These are phyloP conservation scores for Solanum arcanum DNA, from an alignment of 257 asterid genomes.

Conservation along the genomic window DNA sequence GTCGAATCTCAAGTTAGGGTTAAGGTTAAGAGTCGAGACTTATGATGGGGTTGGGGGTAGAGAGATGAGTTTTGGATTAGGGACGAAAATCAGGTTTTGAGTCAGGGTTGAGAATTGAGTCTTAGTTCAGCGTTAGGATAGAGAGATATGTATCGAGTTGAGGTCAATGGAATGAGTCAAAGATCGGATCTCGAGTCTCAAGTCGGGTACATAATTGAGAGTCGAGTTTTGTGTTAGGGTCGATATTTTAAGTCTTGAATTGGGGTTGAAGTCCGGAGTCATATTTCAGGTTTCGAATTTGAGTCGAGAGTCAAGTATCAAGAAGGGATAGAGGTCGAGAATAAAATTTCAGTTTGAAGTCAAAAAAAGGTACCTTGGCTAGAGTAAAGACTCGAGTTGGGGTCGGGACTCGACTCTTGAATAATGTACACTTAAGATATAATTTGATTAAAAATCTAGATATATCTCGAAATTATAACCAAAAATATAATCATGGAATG, in stretches of 20 bases:
- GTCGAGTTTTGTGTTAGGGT: no score
- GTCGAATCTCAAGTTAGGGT: not conserved
- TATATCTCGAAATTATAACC: not conserved
- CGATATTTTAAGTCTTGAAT: not conserved
- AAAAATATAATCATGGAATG: not conserved
- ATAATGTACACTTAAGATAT: not conserved
- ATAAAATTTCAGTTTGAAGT: no score
- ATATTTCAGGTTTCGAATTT: not conserved
- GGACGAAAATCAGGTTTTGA: not conserved
- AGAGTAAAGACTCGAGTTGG: no score
- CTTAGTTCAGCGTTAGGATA: not conserved
- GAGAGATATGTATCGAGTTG: not conserved
- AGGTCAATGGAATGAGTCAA: not conserved
- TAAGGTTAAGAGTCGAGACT: not conserved
- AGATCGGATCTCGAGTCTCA: not conserved
- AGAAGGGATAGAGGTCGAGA: not conserved
- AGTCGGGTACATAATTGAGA: no score
- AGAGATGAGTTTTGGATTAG: not conserved
- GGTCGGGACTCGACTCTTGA: not conserved
- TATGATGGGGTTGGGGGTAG: not conserved
- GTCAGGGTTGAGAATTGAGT: not conserved
- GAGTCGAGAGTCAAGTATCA: not conserved
- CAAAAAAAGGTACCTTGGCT: accelerated
- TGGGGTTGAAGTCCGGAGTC: not conserved
- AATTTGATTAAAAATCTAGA: accelerated